Base-by-base conservation (phyloP, 1,139 yeast genomes). In the Hyphopichia pseudoburtonii region DNA sequence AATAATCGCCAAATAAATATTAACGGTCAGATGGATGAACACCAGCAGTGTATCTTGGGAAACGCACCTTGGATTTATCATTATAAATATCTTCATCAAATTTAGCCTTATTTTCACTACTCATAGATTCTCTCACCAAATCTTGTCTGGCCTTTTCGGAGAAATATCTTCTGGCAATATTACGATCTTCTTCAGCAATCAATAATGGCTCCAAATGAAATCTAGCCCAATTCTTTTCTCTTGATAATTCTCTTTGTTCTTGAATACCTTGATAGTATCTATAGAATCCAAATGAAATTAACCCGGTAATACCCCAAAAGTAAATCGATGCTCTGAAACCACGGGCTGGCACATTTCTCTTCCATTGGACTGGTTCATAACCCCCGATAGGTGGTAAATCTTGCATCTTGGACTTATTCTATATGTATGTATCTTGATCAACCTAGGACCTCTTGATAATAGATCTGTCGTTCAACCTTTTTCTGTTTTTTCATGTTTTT, bases 311-410 rank as follows among this genome's bases (percentile, higher is more conserved):
- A 28, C 84, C 79, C 58, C 79, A 77, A 44, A 86, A 73, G 66
- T 83, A 86, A 37, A 86, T 69, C 34, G 80, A 66, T 15, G 95
- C 92, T 47, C 94, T 72, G 66, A 86, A 86, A 3, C 96, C 95
- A 54, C 95, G 75, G 3, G 94, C 67, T 26, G 95, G 95, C 42
- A 87, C 66, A 61, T 86, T 84, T 63, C 95, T 78, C 68, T 83
- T 85, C 95, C 95, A 87, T 68, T 87, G 96, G 43, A 87, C 78
- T 36, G 87, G 85, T 49, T 83, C 90, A 54, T 86, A 87, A 52
- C 95, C 95, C 45, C 87, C 89, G 52, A 78, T 71, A 46, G 96
- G 96, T 57, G 96, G 95, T 57, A 87, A 71, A 57, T 87, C 96
- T 74, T 87, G 96, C 76, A 71, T 71, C 17, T 28, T 47, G 28